phyloP scores from a whole-genome alignment of 1,284 basidiomycete species.

The Ceratobasidium papillatum region DNA sequence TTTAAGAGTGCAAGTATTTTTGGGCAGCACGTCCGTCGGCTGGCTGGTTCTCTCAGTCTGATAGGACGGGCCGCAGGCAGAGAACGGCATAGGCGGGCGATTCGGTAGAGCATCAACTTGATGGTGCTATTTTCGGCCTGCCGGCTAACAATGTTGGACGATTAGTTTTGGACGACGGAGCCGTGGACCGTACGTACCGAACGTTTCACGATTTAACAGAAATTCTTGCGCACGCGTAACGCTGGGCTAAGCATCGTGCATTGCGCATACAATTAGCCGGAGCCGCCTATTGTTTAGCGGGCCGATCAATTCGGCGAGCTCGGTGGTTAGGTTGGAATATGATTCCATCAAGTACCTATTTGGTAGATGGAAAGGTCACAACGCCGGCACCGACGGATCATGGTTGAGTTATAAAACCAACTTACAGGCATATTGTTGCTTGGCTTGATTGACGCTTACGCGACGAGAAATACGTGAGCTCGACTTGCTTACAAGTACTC shows the following conservation, averaged over 20 bases:
- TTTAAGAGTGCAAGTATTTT: neutral
- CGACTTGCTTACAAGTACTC: neutral
- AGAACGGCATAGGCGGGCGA: neutral
- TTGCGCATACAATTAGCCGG: neutral
- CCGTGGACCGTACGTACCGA: neutral
- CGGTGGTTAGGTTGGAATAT: neutral
- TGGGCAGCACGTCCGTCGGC: neutral
- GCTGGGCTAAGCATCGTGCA: neutral
- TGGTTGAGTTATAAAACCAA: neutral
- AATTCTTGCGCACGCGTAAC: neutral
- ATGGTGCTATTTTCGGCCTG: neutral
- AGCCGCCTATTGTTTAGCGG: neutral
- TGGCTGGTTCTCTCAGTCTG: neutral
- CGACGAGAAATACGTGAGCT: neutral
- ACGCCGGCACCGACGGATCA: neutral
- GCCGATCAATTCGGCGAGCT: neutral
- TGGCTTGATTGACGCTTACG: too few relatives aligned
- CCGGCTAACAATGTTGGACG: neutral
- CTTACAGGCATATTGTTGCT: too few relatives aligned
- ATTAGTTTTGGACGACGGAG: neutral
- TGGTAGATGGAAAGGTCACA: neutral
- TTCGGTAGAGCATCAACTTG: neutral
- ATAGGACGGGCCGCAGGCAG: neutral
- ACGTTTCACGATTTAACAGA: neutral
- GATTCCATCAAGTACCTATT: neutral